Conservation (phyloP, 2,329 filamentous ascomycete species). For the Aspergillus neotritici region DNA sequence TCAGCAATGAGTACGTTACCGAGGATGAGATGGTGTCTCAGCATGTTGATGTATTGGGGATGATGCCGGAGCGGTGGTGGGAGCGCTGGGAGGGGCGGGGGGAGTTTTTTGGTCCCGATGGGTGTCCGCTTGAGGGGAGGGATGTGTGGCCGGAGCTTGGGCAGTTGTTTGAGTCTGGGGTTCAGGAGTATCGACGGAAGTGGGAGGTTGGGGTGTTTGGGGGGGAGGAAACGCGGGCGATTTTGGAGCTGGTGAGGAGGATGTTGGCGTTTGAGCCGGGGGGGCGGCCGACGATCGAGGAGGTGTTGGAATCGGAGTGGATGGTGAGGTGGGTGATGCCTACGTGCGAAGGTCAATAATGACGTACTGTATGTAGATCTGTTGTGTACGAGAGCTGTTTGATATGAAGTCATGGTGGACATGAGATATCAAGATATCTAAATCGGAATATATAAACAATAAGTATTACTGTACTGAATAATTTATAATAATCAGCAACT, state of each 20-base stretch:
- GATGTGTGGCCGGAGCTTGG: constrained; percentile 14
- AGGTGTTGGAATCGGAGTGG: too few relatives aligned
- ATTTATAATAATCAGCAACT: too few relatives aligned
- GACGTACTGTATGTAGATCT: neutral
- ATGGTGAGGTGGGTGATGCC: neutral
- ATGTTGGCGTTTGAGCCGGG: too few relatives aligned
- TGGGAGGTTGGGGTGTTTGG: too few relatives aligned
- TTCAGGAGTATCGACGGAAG: constrained; percentile 14
- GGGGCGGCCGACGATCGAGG: too few relatives aligned
- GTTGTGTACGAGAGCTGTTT: neutral
- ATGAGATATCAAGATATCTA: too few relatives aligned
- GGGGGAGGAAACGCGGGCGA: too few relatives aligned
- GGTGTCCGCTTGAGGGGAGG: constrained; percentile 8
- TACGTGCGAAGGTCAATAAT: neutral
- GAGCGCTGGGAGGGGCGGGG: constrained; percentile 11
- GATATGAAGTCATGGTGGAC: too few relatives aligned
- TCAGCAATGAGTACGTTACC: constrained; percentile 7
- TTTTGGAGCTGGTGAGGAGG: too few relatives aligned
- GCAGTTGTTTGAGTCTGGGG: constrained; percentile 13
- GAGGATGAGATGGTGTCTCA: constrained; percentile 11
- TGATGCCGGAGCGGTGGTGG: constrained; percentile 17
- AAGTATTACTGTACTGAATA: too few relatives aligned
- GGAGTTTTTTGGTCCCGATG: constrained; percentile 12
- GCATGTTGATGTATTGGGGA: constrained; percentile 14
- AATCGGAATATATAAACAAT: too few relatives aligned